These are phyloP conservation scores for Tetragonia tetragonoides DNA, from an alignment of 148 eudicot genomes.

Conservation along the genomic window DNA sequence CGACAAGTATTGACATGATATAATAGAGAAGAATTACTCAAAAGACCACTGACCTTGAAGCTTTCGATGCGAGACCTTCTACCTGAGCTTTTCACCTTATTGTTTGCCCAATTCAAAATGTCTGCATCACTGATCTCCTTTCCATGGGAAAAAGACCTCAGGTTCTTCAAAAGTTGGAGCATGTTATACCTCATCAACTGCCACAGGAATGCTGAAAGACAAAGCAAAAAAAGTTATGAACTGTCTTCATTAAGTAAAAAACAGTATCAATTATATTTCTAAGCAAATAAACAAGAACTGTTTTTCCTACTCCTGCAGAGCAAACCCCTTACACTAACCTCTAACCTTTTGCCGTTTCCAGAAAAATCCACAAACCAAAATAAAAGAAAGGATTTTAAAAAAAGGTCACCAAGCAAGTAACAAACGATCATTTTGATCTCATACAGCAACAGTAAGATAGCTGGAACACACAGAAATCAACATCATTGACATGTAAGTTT, in stretches of 20 bases:
- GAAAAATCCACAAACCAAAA: background rate
- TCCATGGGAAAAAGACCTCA: conserved; percentile 69
- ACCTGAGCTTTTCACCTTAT: conserved; percentile 74
- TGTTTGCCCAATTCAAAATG: conserved; percentile 82
- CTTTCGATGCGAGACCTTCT: conserved; percentile 76
- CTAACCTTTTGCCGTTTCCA: background rate
- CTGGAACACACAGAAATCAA: background rate
- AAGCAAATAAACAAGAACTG: background rate
- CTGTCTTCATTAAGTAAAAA: background rate
- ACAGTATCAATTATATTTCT: background rate
- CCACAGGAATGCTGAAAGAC: conserved; percentile 77
- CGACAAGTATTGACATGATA: background rate
- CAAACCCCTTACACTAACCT: background rate
- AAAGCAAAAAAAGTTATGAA: conserved; percentile 11
- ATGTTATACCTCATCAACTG: conserved; percentile 93
- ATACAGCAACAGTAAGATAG: background rate
- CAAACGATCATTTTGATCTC: background rate
- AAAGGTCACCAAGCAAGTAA: background rate
- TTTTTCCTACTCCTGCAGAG: background rate
- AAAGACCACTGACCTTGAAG: conserved; percentile 56
- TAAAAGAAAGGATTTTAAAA: background rate
- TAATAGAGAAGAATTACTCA: background rate
- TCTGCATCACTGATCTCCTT: conserved; percentile 86
- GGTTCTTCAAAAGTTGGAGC: conserved; percentile 87
- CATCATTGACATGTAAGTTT: background rate